Percentiles rank a stretch among this genome's conserved stretches.
Conservation (phyloP, 129 eudicot species). For the Escallonia rubra region DNA sequence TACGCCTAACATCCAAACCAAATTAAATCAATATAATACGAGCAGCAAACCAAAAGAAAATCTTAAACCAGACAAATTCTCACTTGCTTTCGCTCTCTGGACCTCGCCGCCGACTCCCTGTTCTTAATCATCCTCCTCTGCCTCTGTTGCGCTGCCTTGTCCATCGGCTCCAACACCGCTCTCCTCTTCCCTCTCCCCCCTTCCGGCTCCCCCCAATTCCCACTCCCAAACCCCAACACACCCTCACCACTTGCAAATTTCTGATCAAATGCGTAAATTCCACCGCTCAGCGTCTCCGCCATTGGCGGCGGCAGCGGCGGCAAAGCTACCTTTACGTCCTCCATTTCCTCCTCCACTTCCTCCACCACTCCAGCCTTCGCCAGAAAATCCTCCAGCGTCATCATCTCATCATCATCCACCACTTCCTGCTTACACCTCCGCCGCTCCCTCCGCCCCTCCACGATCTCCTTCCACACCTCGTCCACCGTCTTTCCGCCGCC, state of each 20-base stretch:
- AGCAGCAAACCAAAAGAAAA: neutral
- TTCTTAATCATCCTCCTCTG: constrained; percentile 98
- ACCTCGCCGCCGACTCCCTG: constrained; percentile 91
- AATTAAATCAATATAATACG: neutral
- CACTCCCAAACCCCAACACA: constrained; percentile 33
- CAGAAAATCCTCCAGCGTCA: constrained; percentile 84
- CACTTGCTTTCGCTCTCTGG: constrained; percentile 91
- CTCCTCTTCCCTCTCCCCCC: constrained; percentile 61
- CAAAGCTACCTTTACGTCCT: constrained; percentile 42
- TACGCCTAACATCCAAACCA: constrained; percentile 53
- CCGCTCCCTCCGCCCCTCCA: constrained; percentile 42
- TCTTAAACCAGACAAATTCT: neutral
- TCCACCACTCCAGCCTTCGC: constrained; percentile 61
- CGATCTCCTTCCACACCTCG: constrained; percentile 83
- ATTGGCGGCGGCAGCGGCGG: neutral
- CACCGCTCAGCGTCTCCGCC: constrained; percentile 31
- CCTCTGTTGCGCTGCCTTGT: constrained; percentile 82
- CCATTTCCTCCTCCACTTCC: constrained; percentile 33
- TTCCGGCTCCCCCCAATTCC: constrained; percentile 27
- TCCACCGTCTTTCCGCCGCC: constrained; percentile 50
- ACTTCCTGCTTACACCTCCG: constrained; percentile 47
- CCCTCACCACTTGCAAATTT: constrained; percentile 21
- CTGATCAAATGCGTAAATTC: constrained; percentile 25
- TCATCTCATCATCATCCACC: constrained; percentile 60
- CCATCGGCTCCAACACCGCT: constrained; percentile 57